Base-by-base conservation (phyloP, 805 yeast species). In the Torulaspora quercuum region DNA sequence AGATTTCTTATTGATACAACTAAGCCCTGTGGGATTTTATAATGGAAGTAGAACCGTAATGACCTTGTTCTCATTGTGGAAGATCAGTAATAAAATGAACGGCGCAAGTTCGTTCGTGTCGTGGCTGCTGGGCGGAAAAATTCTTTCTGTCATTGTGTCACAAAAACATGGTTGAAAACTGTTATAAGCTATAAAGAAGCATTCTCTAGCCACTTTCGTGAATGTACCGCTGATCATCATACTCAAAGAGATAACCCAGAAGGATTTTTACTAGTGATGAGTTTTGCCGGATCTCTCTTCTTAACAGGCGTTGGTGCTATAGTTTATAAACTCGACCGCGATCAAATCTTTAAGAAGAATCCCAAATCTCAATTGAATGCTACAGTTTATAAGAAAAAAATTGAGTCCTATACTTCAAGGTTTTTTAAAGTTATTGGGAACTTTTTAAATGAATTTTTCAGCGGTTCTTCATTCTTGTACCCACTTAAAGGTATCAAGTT, bases 301-400 rank as follows among this genome's bases (percentile, higher is more conserved):
- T 33, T 57, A 14, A 48, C 63, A 9, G 62, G 53, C 7, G 30
- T 57, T 17, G 63, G 62, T 10, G 62, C 53, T 7, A 26, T 54
- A 7, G 39, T 44, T 6, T 54, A 52, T 38, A 57, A 57, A 25
- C 55, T 43, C 25, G 59, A 50, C 25, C 37, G 46, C 20, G 36
- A 45, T n/a, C 63, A 57, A 27, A 38, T 29, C 27, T 50, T 34
- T 19, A 49, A 47, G 37, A 37, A 33, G 20, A 45, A 50, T 27
- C 54, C 56, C 6, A 44, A 38, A 20, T 33, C 45, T 13, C 37
- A 44, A 7, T 41, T 39, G 22, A 35, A 37, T 12, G 31, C 22
- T 3, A 44, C 46, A 15, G 44, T 50, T 9, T 40, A 50, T 20
- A 41, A 46, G 23, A 39, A 45, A 12, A 44, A 52, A 26, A 23